Evolutionary conservation across 371 early-diverging fungal species (phyloP).

Genomic region (Entomophthora muscae): DNA sequence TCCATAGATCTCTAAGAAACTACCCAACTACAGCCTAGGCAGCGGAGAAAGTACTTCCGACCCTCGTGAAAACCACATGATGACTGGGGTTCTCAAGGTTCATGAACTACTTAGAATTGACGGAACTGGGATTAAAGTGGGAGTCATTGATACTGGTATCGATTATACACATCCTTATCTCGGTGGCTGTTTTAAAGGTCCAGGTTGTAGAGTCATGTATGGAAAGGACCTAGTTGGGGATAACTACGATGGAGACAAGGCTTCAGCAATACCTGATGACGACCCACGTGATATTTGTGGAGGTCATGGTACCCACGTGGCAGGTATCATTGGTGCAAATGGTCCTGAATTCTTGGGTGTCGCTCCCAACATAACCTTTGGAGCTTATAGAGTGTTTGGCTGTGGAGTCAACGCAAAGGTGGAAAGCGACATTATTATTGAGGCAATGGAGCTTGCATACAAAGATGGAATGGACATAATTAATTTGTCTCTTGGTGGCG

Average conservation of each 20-base stretch:
- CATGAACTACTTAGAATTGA: not conserved
- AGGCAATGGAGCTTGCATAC: slow-evolving; percentile 36
- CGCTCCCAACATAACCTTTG: slow-evolving; percentile 37
- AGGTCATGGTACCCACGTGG: slow-evolving; percentile 41
- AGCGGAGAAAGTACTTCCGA: not conserved
- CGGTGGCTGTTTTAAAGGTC: slow-evolving; percentile 27
- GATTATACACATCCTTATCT: slow-evolving; percentile 33
- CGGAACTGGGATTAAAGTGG: slow-evolving; percentile 50
- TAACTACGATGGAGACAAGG: slow-evolving; percentile 9
- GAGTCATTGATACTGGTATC: slow-evolving; percentile 29
- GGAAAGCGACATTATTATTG: slow-evolving; percentile 35
- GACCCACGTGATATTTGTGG: slow-evolving; percentile 30
- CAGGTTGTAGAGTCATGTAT: slow-evolving; percentile 18
- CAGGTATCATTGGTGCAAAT: slow-evolving; percentile 36
- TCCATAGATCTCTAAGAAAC: not conserved
- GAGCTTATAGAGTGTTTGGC: slow-evolving; percentile 39
- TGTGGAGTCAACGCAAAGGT: slow-evolving; percentile 24
- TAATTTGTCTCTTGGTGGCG: slow-evolving; percentile 50
- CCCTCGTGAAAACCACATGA: not conserved
- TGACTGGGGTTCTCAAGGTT: not conserved
- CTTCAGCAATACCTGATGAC: slow-evolving; percentile 19
- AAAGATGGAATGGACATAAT: slow-evolving; percentile 38
- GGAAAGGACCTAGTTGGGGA: slow-evolving; percentile 28
- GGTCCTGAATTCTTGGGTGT: slow-evolving; percentile 28
- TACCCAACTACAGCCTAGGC: not conserved